Conservation (phyloP, 306 rosid genomes). For the Elaeagnus macrophylla region DNA sequence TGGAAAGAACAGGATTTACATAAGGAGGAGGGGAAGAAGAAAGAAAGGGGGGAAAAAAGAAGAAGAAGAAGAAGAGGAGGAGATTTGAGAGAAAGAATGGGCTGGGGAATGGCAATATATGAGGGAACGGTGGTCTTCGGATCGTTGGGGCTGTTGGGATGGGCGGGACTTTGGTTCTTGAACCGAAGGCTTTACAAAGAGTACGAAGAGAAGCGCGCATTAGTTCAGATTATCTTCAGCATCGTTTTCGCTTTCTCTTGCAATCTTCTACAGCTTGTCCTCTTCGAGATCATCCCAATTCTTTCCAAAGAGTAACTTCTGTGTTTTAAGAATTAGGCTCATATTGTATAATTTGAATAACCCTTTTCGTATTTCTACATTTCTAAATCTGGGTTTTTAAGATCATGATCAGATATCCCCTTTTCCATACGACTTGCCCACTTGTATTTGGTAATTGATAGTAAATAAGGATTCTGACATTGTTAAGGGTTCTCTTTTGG, state of each 20-base stretch:
- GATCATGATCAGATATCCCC: too few relatives aligned
- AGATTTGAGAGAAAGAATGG: slow-evolving; percentile 27
- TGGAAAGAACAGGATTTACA: too few relatives aligned
- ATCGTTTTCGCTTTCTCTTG: slow-evolving; percentile 91
- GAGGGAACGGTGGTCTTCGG: slow-evolving; percentile 60
- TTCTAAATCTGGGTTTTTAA: background rate
- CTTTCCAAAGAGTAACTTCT: slow-evolving; percentile 64
- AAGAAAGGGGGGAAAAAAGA: background rate
- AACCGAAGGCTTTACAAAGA: slow-evolving; percentile 88
- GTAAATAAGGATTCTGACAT: too few relatives aligned
- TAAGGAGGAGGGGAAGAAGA: background rate
- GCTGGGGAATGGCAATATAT: slow-evolving; percentile 68
- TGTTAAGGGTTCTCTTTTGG: too few relatives aligned
- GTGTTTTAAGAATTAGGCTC: too few relatives aligned
- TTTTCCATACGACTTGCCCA: too few relatives aligned
- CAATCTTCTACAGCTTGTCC: slow-evolving; percentile 88
- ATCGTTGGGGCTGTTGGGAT: slow-evolving; percentile 55
- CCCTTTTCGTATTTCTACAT: background rate
- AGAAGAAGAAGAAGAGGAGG: background rate
- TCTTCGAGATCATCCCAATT: slow-evolving; percentile 91
- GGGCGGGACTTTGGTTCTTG: slow-evolving; percentile 87
- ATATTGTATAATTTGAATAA: too few relatives aligned
- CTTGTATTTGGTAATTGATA: too few relatives aligned
- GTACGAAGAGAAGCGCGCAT: slow-evolving; percentile 80
- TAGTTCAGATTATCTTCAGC: slow-evolving; percentile 88